These are phyloP conservation scores for Neurospora sp. DNA, from an alignment of 495 filamentous ascomycete species.

Conservation along the genomic window DNA sequence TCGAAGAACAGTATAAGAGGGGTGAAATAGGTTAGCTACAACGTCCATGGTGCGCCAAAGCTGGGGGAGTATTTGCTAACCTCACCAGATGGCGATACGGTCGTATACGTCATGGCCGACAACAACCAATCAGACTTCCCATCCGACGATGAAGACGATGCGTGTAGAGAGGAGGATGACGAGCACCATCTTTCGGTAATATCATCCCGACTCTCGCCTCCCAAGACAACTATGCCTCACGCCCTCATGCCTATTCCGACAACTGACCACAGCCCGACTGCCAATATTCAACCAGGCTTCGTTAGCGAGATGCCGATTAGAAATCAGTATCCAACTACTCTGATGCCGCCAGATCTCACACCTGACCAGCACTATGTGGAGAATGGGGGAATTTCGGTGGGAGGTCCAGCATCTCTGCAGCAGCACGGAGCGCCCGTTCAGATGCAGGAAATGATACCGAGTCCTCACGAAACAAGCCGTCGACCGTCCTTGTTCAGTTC, in stretches of 20 bases:
- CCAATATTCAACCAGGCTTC: conserved; percentile 21
- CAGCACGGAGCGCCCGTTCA: conserved; percentile 14
- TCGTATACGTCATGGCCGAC: conserved; percentile 30
- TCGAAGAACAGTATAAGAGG: conserved; percentile 51
- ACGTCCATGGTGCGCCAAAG: background rate
- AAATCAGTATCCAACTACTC: conserved; percentile 16
- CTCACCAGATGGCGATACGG: conserved; percentile 24
- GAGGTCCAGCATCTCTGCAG: conserved; percentile 14
- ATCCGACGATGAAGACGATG: conserved; percentile 25
- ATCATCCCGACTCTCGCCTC: conserved; percentile 15
- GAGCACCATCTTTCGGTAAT: conserved; percentile 10
- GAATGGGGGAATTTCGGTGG: conserved; percentile 9
- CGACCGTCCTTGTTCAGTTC: conserved; percentile 27
- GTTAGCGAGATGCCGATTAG: conserved; percentile 22
- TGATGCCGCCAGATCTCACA: conserved; percentile 19
- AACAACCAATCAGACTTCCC: conserved; percentile 21
- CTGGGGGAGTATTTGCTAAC: conserved; percentile 6
- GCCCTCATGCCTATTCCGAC: conserved; percentile 19
- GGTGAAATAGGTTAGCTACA: conserved; percentile 49
- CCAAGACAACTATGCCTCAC: conserved; percentile 14
- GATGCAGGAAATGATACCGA: conserved; percentile 27
- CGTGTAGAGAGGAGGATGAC: conserved; percentile 14
- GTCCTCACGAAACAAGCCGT: conserved; percentile 23
- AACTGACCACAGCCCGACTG: conserved; percentile 20
- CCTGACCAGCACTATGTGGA: conserved; percentile 28